phyloP scores from a whole-genome alignment of 257 asterid genomes.

The Marsdenia floribunda region DNA sequence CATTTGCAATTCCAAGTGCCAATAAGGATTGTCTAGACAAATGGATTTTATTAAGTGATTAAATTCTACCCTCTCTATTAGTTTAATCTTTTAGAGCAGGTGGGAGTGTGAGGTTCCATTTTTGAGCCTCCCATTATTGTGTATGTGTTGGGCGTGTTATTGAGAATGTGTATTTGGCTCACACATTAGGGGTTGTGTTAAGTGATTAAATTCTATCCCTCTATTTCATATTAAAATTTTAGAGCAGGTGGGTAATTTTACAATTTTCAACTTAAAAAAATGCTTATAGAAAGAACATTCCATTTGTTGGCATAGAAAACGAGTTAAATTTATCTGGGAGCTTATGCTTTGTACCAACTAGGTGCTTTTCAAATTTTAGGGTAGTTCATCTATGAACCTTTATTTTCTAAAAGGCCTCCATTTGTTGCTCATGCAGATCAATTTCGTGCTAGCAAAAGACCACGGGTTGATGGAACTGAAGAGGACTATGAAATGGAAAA shows the following conservation, averaged over 20 bases:
- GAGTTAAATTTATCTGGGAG: not conserved
- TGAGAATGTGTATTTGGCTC: too few species aligned
- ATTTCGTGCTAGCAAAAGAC: slow-evolving; percentile 63
- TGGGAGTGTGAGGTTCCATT: too few species aligned
- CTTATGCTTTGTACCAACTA: not conserved
- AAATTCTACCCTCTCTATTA: too few species aligned
- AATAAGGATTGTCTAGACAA: not conserved
- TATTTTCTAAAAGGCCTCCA: slow-evolving; percentile 10
- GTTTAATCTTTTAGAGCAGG: too few species aligned
- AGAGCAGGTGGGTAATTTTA: too few species aligned
- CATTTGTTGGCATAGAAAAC: not conserved
- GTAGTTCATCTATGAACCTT: slow-evolving; percentile 2
- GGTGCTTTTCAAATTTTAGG: not conserved
- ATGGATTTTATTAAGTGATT: not conserved
- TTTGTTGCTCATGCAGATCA: slow-evolving; percentile 41
- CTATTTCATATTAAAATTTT: too few species aligned
- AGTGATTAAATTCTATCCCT: too few species aligned
- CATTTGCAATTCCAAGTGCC: not conserved
- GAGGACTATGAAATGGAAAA: slow-evolving; percentile 64
- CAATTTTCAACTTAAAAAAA: not conserved
- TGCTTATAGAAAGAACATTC: not conserved
- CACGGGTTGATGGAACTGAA: slow-evolving; percentile 55
- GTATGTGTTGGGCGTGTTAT: too few species aligned
- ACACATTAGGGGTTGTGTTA: too few species aligned
- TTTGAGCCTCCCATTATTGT: too few species aligned